These are phyloP conservation scores for Phytophthora ohioensis DNA, from an alignment of 352 stramenopile genomes.

Conservation along the genomic window DNA sequence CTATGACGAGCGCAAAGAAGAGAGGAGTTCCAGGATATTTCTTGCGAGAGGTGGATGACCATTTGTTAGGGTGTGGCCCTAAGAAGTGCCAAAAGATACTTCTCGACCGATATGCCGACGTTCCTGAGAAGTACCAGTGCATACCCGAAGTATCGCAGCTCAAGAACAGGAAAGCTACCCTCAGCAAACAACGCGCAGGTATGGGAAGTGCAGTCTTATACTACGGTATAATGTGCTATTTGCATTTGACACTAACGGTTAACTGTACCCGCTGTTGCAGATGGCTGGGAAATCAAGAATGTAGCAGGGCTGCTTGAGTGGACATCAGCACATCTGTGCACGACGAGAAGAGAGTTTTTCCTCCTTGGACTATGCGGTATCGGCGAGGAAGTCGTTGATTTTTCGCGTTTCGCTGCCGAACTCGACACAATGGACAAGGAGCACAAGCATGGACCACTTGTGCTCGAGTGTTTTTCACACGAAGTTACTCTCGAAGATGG, in stretches of 20 bases:
- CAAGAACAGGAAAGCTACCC: too few relatives aligned
- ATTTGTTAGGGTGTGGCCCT: too few relatives aligned
- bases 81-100: too few relatives aligned
- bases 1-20: too few relatives aligned
- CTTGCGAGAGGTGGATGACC: too few relatives aligned
- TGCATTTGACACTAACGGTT: neutral
- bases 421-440: constrained; percentile 6
- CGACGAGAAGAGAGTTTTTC: constrained; percentile 13
- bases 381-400: neutral
- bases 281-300: constrained; percentile 21
- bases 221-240: too few relatives aligned
- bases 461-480: constrained; percentile 15
- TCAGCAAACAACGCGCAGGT: too few relatives aligned
- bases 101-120: too few relatives aligned
- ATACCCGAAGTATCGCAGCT: too few relatives aligned
- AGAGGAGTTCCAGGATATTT: too few relatives aligned
- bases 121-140: too few relatives aligned
- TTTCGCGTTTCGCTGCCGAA: neutral
- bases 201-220: too few relatives aligned
- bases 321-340: constrained; percentile 7
- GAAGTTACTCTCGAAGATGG: constrained; percentile 12
- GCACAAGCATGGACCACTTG: constrained; percentile 1
- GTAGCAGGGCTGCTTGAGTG: constrained; percentile 18
- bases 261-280: neutral
- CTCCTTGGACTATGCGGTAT: neutral